Base-by-base conservation (phyloP, 2,329 filamentous ascomycete genomes). In the Grosmannia penicillata region DNA sequence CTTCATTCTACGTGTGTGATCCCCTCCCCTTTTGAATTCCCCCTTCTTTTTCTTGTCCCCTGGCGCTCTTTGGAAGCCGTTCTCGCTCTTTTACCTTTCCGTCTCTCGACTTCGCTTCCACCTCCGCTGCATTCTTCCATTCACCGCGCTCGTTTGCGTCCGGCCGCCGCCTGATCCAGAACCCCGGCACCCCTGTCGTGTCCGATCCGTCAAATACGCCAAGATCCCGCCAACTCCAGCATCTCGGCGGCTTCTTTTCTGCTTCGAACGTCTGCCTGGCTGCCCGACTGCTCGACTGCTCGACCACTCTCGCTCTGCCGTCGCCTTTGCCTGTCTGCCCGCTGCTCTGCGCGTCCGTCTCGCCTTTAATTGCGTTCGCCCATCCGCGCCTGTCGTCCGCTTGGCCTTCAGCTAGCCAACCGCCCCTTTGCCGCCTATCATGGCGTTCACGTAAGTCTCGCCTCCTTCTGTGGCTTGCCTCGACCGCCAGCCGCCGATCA, bases 391-490 rank as follows among this genome's bases (percentile, higher is more conserved):
- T 22, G 18, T 19, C 21, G 14, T 24, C 21, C 15, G 25, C 19
- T 30, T 10, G 13, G 21, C 19, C 28, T n/a, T 32, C 26, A 29
- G 15, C 28, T 26, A 33, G 31, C 37, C 29, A 27, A n/a, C 28
- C 31, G 19, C 6, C 26, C 29, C 14, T 21, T 18, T n/a, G 4
- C 21, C 30, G 22, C 14, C 33, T 6, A 8, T 18, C 24, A 37
- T 33, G 21, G n/a, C 18, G 14, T 28, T 40, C 22, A 3, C 33
- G 38, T 40, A 19, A 36, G 38, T 40, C n/a, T n/a, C n/a, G 7
- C 8, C 26, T 19, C 21, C 4, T 26, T n/a, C n/a, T n/a, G n/a
- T n/a, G n/a, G n/a, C n/a, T n/a, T n/a, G n/a, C n/a, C n/a, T n/a
- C n/a, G n/a, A n/a, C n/a, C n/a, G n/a, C n/a, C n/a, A n/a, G n/a